Evolutionary conservation across 495 filamentous ascomycete species (phyloP), one percentile per base, ranked within the genome.

Genomic region (Lichenothelia convexa): DNA sequence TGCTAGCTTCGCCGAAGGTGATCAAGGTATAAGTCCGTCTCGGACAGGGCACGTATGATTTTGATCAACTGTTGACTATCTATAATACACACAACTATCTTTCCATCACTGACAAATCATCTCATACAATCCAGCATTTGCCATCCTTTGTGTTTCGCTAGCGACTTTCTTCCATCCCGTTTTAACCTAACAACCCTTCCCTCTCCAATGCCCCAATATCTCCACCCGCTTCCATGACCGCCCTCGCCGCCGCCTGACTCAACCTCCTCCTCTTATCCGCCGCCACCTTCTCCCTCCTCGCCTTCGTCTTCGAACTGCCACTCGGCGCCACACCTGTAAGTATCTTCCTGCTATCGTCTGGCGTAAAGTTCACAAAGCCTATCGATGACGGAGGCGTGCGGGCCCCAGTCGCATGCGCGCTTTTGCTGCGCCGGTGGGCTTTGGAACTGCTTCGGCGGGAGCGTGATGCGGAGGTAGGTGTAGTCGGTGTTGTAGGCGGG

Each of bases 311-410:
- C 34, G 72, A 79, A 45, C 73, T 81, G 23, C 89, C 89, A 34
- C 73, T 80, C 11, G 89, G 89, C 35, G 89, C 89, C 7, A 97
- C 89, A 4, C 87, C 87, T 12, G 71, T 82, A 50, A 97, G 67
- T 16, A 97, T 81, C 51, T 75, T 73, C 23, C 65, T 61, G 51
- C 71, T 76, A 54, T 97, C 91, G 11, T 64, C 50, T 0, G 84
- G 71, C n/a, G 85, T 93, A 58, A 76, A 93, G 54, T 95, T 95
- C 38, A 92, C 81, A 48, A 97, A 97, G 1, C 72, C 74, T 27
- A 78, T 70, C 7, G 52, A 59, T 4, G 29, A 0, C 37, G 22
- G 29, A 13, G 8, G 15, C 4, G 27, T 19, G 2, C 40, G 30
- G 21, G 21, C 17, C 41, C 37, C 11, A 39, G 18, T 3, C 37